Conservation (phyloP, 1,139 yeast genomes). For the Candida dubliniensis region DNA sequence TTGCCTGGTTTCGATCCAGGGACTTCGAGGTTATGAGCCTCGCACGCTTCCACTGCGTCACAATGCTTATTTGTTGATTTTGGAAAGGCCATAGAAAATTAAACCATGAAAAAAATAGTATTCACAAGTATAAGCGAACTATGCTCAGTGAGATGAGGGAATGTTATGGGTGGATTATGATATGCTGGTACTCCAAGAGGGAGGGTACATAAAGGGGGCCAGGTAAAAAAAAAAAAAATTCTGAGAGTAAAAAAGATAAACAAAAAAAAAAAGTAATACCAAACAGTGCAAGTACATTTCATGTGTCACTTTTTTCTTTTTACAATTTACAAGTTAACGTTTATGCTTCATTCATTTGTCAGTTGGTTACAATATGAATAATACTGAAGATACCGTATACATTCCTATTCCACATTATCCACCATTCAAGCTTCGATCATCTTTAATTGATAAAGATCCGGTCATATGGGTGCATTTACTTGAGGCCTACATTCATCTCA, state of each 20-base stretch:
- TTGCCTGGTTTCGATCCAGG: constrained; percentile 99
- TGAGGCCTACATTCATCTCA: constrained; percentile 57
- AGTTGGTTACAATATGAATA: constrained; percentile 1
- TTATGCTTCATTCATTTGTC: background rate
- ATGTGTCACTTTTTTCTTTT: too few species aligned
- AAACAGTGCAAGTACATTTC: too few species aligned
- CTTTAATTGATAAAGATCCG: constrained; percentile 76
- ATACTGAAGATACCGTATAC: constrained; percentile 9
- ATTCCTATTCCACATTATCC: constrained; percentile 69
- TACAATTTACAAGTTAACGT: background rate
- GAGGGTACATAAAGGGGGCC: background rate
- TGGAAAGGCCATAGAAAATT: too few species aligned
- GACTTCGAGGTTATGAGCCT: constrained; percentile 99
- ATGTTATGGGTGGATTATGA: too few species aligned
- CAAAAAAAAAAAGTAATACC: too few species aligned
- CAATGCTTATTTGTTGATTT: constrained; percentile 55
- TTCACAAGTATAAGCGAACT: too few species aligned
- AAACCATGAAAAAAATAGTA: too few species aligned
- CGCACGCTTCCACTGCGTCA: constrained; percentile 99
- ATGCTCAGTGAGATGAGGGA: too few species aligned
- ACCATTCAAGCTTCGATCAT: constrained; percentile 69
- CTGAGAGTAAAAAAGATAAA: too few species aligned
- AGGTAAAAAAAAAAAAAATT: too few species aligned
- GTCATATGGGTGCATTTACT: constrained; percentile 76
- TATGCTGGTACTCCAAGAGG: too few species aligned